Percentiles rank a stretch among this genome's conserved stretches.
These are phyloP conservation scores for Hymenochaete sp. DNA, from an alignment of 1,284 basidiomycete species.

Conservation along the genomic window DNA sequence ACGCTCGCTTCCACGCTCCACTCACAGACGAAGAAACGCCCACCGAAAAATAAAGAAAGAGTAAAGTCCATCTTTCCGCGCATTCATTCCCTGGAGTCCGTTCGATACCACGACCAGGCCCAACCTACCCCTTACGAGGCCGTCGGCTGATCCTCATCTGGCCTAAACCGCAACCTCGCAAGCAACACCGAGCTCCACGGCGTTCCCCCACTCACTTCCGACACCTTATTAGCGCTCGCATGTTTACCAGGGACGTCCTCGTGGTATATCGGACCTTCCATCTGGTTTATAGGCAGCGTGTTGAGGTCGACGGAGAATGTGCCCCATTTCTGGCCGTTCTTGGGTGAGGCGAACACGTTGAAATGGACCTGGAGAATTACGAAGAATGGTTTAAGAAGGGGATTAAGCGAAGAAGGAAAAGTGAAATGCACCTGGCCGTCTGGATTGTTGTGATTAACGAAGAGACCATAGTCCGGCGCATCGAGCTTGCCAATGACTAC, in stretches of 20 bases:
- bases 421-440: too few relatives aligned
- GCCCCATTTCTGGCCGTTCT: conserved; percentile 54
- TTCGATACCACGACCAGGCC: too few relatives aligned
- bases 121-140: too few relatives aligned
- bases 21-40: too few relatives aligned
- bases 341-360: conserved; percentile 50
- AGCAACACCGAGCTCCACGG: conserved; percentile 40
- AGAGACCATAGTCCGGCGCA: conserved; percentile 57
- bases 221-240: conserved; percentile 45
- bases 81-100: too few relatives aligned
- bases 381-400: conserved; percentile 26
- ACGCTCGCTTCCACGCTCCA: too few relatives aligned
- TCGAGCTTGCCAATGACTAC: conserved; percentile 64
- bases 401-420: conserved; percentile 27
- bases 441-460: conserved; percentile 60
- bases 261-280: conserved; percentile 32
- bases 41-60: too few relatives aligned
- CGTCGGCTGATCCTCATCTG: conserved; percentile 46
- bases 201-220: conserved; percentile 24
- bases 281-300: conserved; percentile 26
- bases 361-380: too few relatives aligned
- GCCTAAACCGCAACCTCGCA: conserved; percentile 47
- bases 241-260: conserved; percentile 31
- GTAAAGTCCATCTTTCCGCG: too few relatives aligned
- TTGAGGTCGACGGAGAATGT: conserved; percentile 50